These are phyloP conservation scores for Geum urbanum DNA, from an alignment of 306 rosid genomes.

Conservation along the genomic window DNA sequence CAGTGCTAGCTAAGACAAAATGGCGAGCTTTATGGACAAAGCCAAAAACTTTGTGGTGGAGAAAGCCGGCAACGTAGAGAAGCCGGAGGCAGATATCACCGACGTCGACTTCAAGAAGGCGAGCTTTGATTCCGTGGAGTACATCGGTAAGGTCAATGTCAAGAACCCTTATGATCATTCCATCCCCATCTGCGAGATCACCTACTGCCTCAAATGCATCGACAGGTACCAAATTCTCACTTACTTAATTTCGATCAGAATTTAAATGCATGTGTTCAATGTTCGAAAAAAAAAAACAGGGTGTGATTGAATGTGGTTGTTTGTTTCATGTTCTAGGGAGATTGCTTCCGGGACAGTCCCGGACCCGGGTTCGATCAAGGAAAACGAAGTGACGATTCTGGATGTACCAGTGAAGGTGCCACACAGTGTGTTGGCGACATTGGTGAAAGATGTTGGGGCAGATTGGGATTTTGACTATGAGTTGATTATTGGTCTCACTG, in stretches of 20 bases:
- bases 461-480: conserved; percentile 92
- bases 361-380: conserved; percentile 78
- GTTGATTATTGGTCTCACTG: conserved; percentile 45
- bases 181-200: conserved; percentile 65
- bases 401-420: conserved; percentile 71
- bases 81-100: conserved; percentile 62
- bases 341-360: conserved; percentile 70
- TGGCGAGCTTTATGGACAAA: conserved; percentile 52
- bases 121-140: conserved; percentile 46
- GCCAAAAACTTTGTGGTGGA: conserved; percentile 53
- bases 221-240: conserved; percentile 29
- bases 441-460: conserved; percentile 62
- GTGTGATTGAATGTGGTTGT: neutral
- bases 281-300: no score
- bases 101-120: conserved; percentile 63
- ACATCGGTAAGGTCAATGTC: conserved; percentile 51
- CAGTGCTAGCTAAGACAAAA: conserved; percentile 8
- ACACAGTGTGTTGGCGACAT: conserved; percentile 51
- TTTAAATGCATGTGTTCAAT: no score
- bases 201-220: conserved; percentile 66
- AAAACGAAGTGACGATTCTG: conserved; percentile 41
- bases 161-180: conserved; percentile 49
- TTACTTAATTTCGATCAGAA: neutral
- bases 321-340: conserved; percentile 34
- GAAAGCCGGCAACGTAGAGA: conserved; percentile 42